These are phyloP conservation scores for Eucalyptus cladocalyx DNA, from an alignment of 345 rosid species.

Conservation along the genomic window DNA sequence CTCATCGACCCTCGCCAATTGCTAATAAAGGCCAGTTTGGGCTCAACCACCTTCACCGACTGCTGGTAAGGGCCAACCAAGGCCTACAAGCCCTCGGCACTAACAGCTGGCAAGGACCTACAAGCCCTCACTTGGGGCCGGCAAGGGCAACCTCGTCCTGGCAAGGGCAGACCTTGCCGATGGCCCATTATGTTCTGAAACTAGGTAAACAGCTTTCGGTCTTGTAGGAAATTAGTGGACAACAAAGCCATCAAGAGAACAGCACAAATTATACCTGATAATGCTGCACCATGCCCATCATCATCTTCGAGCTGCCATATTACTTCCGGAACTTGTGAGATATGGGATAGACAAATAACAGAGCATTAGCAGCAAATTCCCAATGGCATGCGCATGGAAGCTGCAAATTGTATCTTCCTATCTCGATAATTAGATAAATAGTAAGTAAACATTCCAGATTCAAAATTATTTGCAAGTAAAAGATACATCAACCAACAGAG, in stretches of 20 bases:
- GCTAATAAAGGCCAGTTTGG: too few species aligned
- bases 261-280: not conserved
- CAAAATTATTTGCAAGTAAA: not conserved
- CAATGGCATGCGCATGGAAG: too few species aligned
- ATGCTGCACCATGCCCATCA: not conserved
- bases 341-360: not conserved
- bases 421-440: not conserved
- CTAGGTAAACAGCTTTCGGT: too few species aligned
- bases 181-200: too few species aligned
- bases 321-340: not conserved
- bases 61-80: too few species aligned
- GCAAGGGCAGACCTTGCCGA: too few species aligned
- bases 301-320: not conserved
- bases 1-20: too few species aligned
- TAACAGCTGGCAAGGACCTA: too few species aligned
- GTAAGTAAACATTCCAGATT: not conserved
- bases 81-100: too few species aligned
- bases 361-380: not conserved
- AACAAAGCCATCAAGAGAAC: conserved; percentile 18
- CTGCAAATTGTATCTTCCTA: not conserved
- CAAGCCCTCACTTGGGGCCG: too few species aligned
- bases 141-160: too few species aligned
- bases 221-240: not conserved
- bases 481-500: not conserved
- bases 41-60: too few species aligned